Base-by-base conservation (phyloP, 805 yeast species). In the Metschnikowia kunwiensis region DNA sequence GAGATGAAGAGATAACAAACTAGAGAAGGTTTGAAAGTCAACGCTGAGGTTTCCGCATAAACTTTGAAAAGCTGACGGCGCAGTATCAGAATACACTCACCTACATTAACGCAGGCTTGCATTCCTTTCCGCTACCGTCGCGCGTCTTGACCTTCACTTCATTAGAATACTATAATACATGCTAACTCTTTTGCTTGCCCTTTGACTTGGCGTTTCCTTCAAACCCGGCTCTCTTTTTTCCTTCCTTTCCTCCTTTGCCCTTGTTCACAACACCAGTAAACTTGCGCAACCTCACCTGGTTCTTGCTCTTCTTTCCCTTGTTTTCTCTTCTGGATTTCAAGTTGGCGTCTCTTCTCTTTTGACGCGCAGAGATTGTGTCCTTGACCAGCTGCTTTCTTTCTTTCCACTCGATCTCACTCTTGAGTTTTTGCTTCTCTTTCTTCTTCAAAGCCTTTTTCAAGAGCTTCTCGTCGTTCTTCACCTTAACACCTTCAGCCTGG, bases 261-360 rank as follows among this genome's bases (percentile, higher is more conserved):
- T 77, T 74, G 36, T 67, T 69, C 19, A 71, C 70, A 14, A 64
- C 61, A 24, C 82, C 80, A 25, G 77, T 77, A 58, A 78, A 81
- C 53, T 79, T 77, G 57, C 77, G 76, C 66, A 78, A 78, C 60
- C 78, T 82, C 34, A 75, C 77, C 60, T 80, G 86, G 38, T 85
- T 74, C 57, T 83, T 84, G 48, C 84, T 74, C 60, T 81, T 81
- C 51, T 81, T 77, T 36, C 93, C 91, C 65, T 84, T 91, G 60
- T 84, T 83, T 24, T 84, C 96, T 53, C 75, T 82, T 63, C 96
- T 78, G 31, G 86, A 78, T 57, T 82, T 80, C 58, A 93, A 70
- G 57, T 93, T 93, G 51, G 87, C 96, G 53, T 89, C 96, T 61
- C 97, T 79, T 71, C 93, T 83, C 67, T 87, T 86, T 45, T 76